Evolutionary conservation across 306 rosid species (phyloP).

Genomic region (Albizia julibrissin): DNA sequence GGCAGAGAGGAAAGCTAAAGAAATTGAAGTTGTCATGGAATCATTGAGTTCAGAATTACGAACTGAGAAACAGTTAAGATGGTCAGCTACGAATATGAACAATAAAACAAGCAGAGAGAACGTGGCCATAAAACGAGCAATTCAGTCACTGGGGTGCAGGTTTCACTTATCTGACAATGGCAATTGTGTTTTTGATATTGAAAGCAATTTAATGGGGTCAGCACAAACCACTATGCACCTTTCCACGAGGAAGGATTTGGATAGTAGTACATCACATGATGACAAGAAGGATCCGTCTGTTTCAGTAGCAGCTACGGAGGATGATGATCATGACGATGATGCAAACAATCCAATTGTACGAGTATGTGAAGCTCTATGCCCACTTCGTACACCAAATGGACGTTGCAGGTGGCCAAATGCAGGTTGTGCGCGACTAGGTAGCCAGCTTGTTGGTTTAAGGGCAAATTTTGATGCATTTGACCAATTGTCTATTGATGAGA

Average conservation of each 20-base stretch:
- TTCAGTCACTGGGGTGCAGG: conserved; percentile 87
- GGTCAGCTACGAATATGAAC: conserved; percentile 57
- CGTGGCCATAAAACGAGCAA: conserved; percentile 78
- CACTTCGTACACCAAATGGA: conserved; percentile 63
- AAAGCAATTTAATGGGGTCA: conserved; percentile 52
- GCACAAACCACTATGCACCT: conserved; percentile 36
- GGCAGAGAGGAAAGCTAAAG: conserved; percentile 79
- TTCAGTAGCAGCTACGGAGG: conserved; percentile 47
- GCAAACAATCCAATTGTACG: conserved; percentile 45
- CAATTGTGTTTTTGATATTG: conserved; percentile 70
- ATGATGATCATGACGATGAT: conserved; percentile 54
- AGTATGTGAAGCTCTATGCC: conserved; percentile 78
- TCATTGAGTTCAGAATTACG: conserved; percentile 63
- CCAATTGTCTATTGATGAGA: conserved; percentile 72
- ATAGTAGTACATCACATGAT: conserved; percentile 33
- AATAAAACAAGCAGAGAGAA: conserved; percentile 70
- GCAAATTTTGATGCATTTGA: conserved; percentile 96
- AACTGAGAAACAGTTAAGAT: conserved; percentile 64
- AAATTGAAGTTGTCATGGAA: conserved; percentile 57
- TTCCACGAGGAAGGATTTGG: conserved; percentile 48
- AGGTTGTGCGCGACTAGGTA: conserved; percentile 77
- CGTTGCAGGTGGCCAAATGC: conserved; percentile 91
- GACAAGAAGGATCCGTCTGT: conserved; percentile 55
- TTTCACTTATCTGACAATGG: conserved; percentile 70
- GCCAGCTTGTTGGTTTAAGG: conserved; percentile 84